Conservation (phyloP, 257 asterid species). For the Przewalskia tangutica region DNA sequence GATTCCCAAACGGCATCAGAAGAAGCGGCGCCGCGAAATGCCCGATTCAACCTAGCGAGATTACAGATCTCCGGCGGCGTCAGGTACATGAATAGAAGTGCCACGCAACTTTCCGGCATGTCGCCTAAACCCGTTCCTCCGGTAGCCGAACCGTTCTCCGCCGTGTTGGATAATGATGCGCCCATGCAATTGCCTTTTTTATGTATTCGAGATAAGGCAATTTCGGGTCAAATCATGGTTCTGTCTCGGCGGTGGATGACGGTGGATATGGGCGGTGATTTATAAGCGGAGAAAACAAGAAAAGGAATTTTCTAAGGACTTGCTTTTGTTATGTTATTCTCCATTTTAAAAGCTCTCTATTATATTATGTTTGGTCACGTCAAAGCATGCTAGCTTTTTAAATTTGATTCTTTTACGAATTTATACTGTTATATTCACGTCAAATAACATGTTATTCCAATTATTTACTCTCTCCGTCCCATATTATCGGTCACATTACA, state of each 20-base stretch:
- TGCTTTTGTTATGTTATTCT: neutral
- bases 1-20: slow-evolving; percentile 98
- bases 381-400: neutral
- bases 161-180: no score
- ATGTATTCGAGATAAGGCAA: no score
- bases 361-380: neutral
- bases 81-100: slow-evolving; percentile 67
- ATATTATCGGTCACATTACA: no score
- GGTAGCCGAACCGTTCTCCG: neutral
- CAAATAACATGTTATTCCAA: neutral
- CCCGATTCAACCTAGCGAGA: slow-evolving; percentile 87
- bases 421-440: neutral
- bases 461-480: no score
- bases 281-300: no score
- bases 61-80: slow-evolving; percentile 97
- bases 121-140: slow-evolving; percentile 72
- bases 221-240: no score
- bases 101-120: slow-evolving; percentile 96
- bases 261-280: no score
- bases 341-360: neutral
- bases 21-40: slow-evolving; percentile 93
- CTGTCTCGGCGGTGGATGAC: no score
- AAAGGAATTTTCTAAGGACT: no score
- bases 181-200: no score
- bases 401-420: neutral